These are phyloP conservation scores for Triticum dicoccoides DNA, from an alignment of 176 grass and related monocot genomes.

Conservation along the genomic window DNA sequence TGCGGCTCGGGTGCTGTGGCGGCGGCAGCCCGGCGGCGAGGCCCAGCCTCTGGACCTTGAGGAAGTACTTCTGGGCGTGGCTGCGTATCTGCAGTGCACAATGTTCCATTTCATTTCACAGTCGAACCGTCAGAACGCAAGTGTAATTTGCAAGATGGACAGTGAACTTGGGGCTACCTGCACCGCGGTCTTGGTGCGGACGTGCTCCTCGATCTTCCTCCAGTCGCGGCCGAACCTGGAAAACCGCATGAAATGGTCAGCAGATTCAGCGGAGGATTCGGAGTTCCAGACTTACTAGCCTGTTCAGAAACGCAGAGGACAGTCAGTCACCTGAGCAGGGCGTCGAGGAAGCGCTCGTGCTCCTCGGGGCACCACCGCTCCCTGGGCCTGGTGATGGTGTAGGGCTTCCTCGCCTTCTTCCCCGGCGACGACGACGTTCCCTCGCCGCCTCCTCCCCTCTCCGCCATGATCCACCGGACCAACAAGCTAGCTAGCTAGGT, in stretches of 20 bases:
- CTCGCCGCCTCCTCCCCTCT: neutral
- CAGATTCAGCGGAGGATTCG: neutral
- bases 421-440: neutral
- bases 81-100: slow-evolving; percentile 65
- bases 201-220: slow-evolving; percentile 96
- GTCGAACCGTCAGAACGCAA: neutral
- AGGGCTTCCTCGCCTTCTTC: slow-evolving; percentile 85
- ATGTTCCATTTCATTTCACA: neutral
- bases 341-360: slow-evolving; percentile 91
- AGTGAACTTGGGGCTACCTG: slow-evolving; percentile 38
- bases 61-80: slow-evolving; percentile 95
- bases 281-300: neutral
- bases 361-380: slow-evolving; percentile 79
- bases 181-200: slow-evolving; percentile 77
- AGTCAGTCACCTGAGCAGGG: slow-evolving; percentile 39
- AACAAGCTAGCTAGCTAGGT: neutral
- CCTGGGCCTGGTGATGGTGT: slow-evolving; percentile 72
- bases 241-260: neutral
- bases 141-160: neutral
- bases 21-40: slow-evolving; percentile 60
- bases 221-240: slow-evolving; percentile 84
- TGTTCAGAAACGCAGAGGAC: neutral
- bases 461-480: neutral
- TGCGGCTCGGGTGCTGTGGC: slow-evolving; percentile 52
- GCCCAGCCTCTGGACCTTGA: slow-evolving; percentile 84